These are phyloP conservation scores for Paraphoma chrysanthemicola DNA, from an alignment of 2,329 filamentous ascomycete species.

Conservation along the genomic window DNA sequence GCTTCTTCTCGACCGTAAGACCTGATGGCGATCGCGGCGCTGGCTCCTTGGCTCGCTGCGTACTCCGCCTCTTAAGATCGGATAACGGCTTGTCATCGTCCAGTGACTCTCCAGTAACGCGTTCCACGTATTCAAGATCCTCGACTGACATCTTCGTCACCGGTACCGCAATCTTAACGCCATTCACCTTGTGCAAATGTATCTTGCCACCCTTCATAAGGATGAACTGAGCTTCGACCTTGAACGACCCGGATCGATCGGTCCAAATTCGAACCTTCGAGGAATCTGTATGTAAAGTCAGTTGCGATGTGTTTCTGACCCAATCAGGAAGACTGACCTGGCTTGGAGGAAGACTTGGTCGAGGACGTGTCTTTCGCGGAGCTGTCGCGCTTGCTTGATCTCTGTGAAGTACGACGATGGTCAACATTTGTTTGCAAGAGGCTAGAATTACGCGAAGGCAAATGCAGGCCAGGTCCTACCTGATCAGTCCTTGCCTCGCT, in stretches of 20 bases:
- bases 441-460: constrained; percentile 82
- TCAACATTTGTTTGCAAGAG: constrained; percentile 70
- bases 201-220: constrained; percentile 95
- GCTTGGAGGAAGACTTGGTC: constrained; percentile 65
- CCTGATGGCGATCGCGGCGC: constrained; percentile 58
- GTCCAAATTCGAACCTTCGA: constrained; percentile 91
- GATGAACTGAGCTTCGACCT: constrained; percentile 95
- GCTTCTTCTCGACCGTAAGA: constrained; percentile 70
- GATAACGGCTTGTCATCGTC: constrained; percentile 92
- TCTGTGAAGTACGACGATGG: constrained; percentile 75
- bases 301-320: constrained; percentile 17
- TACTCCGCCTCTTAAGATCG: constrained; percentile 70
- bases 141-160: constrained; percentile 94
- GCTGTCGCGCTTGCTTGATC: constrained; percentile 73
- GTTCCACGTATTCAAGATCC: constrained; percentile 94
- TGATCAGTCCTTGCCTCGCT: constrained; percentile 64
- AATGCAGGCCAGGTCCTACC: constrained; percentile 78
- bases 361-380: constrained; percentile 56
- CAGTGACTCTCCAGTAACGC: constrained; percentile 82
- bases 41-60: constrained; percentile 58
- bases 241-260: constrained; percentile 93
- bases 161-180: constrained; percentile 97
- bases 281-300: constrained; percentile 60
- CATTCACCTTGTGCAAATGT: constrained; percentile 96
- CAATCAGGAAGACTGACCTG: constrained; percentile 66